Evolutionary conservation across 768 basidiomycete genomes (phyloP).

Genomic region (Boletus reticuloceps): DNA sequence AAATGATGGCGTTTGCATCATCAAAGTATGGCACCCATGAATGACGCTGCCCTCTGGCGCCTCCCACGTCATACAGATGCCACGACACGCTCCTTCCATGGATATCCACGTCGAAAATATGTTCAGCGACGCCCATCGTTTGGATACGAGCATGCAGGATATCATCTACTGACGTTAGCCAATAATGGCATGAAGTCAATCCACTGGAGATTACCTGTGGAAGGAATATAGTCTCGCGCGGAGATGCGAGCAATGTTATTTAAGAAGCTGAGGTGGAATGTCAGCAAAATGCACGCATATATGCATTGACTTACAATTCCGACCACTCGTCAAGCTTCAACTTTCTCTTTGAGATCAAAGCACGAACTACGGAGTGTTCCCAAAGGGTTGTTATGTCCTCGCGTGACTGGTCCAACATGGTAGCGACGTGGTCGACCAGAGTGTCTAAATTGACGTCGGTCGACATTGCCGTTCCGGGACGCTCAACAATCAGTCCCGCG

Average conservation of each 20-base stretch:
- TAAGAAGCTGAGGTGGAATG: slow-evolving; percentile 55
- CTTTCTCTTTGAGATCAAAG: slow-evolving; percentile 62
- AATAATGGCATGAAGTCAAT: slow-evolving; percentile 26
- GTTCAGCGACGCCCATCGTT: slow-evolving; percentile 86
- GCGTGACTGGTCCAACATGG: slow-evolving; percentile 54
- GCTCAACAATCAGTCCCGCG: slow-evolving; percentile 29
- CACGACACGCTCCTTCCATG: slow-evolving; percentile 75
- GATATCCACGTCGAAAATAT: slow-evolving; percentile 77
- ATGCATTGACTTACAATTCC: slow-evolving; percentile 65
- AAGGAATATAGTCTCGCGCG: slow-evolving; percentile 65
- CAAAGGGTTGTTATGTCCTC: slow-evolving; percentile 72
- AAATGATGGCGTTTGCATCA: slow-evolving; percentile 78
- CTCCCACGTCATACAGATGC: slow-evolving; percentile 73
- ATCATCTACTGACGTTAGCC: slow-evolving; percentile 53
- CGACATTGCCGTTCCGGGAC: slow-evolving; percentile 27
- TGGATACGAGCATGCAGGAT: slow-evolving; percentile 88
- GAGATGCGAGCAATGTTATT: slow-evolving; percentile 71
- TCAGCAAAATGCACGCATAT: slow-evolving; percentile 19
- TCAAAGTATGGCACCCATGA: slow-evolving; percentile 69
- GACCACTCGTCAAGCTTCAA: slow-evolving; percentile 85
- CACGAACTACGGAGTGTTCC: slow-evolving; percentile 68
- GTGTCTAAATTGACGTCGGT: slow-evolving; percentile 44
- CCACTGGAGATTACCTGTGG: slow-evolving; percentile 51
- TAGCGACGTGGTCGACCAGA: slow-evolving; percentile 58
- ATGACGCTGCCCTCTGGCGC: slow-evolving; percentile 69